Percentiles rank a stretch among this genome's conserved stretches.
phyloP scores from a whole-genome alignment of 331 rosid species.

The Quercus lobata region DNA sequence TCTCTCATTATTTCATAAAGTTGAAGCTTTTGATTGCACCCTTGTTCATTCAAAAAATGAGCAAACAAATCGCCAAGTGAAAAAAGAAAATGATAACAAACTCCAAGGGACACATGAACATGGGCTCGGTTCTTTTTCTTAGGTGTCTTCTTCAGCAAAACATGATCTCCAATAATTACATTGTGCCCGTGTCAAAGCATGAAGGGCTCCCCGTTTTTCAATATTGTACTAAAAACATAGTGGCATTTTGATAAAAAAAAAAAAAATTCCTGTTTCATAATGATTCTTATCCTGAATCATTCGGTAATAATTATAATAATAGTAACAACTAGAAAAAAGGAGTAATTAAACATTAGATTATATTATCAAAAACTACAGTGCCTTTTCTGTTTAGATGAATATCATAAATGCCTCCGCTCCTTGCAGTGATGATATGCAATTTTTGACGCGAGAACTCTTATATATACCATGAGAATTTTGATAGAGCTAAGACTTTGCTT shows the following conservation, averaged over 20 bases:
- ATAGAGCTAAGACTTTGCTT: not conserved
- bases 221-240: not conserved
- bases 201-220: not conserved
- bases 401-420: not conserved
- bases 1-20: slow-evolving; percentile 42
- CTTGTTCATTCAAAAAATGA: slow-evolving; percentile 5
- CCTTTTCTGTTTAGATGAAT: not conserved
- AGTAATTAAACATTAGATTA: not conserved
- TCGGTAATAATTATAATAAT: not conserved
- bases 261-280: not conserved
- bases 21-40: slow-evolving; percentile 22
- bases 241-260: not conserved
- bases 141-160: not conserved
- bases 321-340: not conserved
- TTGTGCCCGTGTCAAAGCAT: not conserved
- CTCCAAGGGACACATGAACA: not conserved
- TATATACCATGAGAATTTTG: not conserved
- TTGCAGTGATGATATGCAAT: not conserved
- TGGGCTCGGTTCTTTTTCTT: not conserved
- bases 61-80: slow-evolving; percentile 1
- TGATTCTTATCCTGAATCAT: not conserved
- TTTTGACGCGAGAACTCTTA: not conserved
- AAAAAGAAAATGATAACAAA: not conserved
- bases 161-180: not conserved
- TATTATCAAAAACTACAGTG: not conserved